These are phyloP conservation scores for Alisma plantagoaquatica DNA, from an alignment of 106 monocot genomes.

Conservation along the genomic window DNA sequence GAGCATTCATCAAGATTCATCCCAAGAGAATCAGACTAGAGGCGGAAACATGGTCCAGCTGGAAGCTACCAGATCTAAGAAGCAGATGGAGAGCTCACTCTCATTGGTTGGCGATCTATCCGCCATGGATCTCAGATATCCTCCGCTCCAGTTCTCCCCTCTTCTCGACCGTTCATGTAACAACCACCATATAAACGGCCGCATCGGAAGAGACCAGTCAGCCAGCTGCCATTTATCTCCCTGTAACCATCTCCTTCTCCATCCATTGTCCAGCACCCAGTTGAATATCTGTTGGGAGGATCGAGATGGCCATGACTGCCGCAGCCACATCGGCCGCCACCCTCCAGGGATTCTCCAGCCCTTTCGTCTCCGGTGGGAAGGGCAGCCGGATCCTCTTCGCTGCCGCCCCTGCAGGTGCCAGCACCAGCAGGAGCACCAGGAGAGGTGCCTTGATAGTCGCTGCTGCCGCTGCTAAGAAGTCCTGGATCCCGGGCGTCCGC, in stretches of 20 bases:
- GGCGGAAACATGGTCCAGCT: too few relatives aligned
- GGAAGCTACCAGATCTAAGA: too few relatives aligned
- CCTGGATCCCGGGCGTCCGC: constrained; percentile 79
- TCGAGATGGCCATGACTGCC: constrained; percentile 22
- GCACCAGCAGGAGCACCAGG: constrained; percentile 2
- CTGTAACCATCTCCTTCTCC: too few relatives aligned
- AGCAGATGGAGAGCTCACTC: too few relatives aligned
- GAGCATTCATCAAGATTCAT: too few relatives aligned
- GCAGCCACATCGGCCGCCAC: constrained; percentile 69
- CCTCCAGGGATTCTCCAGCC: constrained; percentile 48
- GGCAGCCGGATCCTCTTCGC: constrained; percentile 21
- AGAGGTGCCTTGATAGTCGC: constrained; percentile 29
- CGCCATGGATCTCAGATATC: constrained; percentile 40
- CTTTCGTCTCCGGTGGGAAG: constrained; percentile 55
- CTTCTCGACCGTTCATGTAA: background rate
- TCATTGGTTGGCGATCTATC: constrained; percentile 91
- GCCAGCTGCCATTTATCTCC: background rate
- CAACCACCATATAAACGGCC: background rate
- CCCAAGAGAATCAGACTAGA: too few relatives aligned
- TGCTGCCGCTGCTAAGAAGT: constrained; percentile 69
- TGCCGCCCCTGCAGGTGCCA: constrained; percentile 7
- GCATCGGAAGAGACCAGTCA: background rate
- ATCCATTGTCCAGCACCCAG: background rate
- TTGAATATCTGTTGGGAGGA: background rate
- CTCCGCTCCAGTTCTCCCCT: constrained; percentile 16